Percentiles rank a stretch among this genome's conserved stretches.
These are phyloP conservation scores for Limonomyces culmigenus DNA, from an alignment of 1,284 basidiomycete genomes.

Conservation along the genomic window DNA sequence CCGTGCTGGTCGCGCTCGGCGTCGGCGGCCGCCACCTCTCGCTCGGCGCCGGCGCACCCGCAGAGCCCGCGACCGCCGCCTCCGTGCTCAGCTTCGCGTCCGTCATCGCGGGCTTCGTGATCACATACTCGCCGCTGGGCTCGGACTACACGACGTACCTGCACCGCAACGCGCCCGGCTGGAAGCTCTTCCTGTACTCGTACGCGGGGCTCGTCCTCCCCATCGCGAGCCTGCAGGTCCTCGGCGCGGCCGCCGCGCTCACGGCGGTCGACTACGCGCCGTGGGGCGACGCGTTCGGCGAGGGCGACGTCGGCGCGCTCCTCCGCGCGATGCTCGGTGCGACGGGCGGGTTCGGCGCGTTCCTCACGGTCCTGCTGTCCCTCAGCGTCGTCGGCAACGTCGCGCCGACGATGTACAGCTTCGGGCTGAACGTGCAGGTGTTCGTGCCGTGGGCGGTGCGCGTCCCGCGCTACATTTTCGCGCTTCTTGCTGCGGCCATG, in stretches of 20 bases:
- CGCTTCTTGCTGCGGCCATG: conserved; percentile 69
- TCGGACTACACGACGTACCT: conserved; percentile 67
- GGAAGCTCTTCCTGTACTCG: conserved; percentile 55
- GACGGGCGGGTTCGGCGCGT: conserved; percentile 63
- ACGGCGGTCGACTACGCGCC: conserved; percentile 39
- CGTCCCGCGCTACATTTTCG: conserved; percentile 80
- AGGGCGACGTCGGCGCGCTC: conserved; percentile 55
- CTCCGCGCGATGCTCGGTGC: conserved; percentile 61
- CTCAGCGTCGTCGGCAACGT: conserved; percentile 77
- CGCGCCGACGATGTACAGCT: conserved; percentile 70
- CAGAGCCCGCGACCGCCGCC: conserved; percentile 32
- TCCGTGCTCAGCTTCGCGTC: conserved; percentile 48
- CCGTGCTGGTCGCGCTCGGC: conserved; percentile 61
- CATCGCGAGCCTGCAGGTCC: conserved; percentile 49
- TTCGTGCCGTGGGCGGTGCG: conserved; percentile 46
- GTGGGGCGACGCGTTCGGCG: conserved; percentile 49
- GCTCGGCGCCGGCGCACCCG: conserved; percentile 20
- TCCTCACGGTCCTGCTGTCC: conserved; percentile 72
- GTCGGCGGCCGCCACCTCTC: conserved; percentile 55
- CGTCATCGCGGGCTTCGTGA: conserved; percentile 56
- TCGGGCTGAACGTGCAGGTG: conserved; percentile 70
- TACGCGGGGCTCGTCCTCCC: conserved; percentile 64
- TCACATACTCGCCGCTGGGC: conserved; percentile 47
- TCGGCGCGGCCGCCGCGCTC: conserved; percentile 62
- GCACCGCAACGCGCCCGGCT: conserved; percentile 35